Evolutionary conservation across 2,329 filamentous ascomycete genomes (phyloP).

Genomic region (Apiospora kogelbergensis): DNA sequence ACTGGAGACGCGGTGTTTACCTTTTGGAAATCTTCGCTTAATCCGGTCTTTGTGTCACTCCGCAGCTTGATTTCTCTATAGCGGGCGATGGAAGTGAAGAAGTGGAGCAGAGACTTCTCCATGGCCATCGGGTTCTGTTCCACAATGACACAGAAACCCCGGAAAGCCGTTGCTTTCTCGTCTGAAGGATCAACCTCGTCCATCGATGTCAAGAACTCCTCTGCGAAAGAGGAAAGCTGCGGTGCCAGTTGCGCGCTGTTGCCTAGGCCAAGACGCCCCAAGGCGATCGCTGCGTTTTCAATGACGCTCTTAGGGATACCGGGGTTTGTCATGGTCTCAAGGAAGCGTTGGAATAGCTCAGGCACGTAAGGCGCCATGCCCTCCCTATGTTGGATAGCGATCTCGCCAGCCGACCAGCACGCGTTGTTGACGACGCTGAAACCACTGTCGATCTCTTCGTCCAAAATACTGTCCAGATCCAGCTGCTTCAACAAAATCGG

Average conservation of each 20-base stretch:
- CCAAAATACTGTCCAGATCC: slow-evolving; percentile 72
- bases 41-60: slow-evolving; percentile 61
- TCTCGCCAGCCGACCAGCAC: slow-evolving; percentile 95
- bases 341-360: slow-evolving; percentile 72
- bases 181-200: slow-evolving; percentile 82
- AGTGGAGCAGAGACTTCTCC: slow-evolving; percentile 79
- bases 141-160: slow-evolving; percentile 84
- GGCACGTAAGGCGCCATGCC: slow-evolving; percentile 77
- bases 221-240: slow-evolving; percentile 76
- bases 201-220: slow-evolving; percentile 80
- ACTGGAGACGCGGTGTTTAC: slow-evolving; percentile 47
- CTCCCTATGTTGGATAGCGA: slow-evolving; percentile 75
- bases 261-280: slow-evolving; percentile 82
- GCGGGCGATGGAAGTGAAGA: slow-evolving; percentile 80
- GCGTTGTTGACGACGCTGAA: slow-evolving; percentile 98
- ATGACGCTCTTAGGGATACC: slow-evolving; percentile 83
- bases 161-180: slow-evolving; percentile 91
- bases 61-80: slow-evolving; percentile 66
- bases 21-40: slow-evolving; percentile 73
- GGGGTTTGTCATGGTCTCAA: slow-evolving; percentile 81
- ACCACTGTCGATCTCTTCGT: slow-evolving; percentile 78
- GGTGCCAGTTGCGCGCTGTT: slow-evolving; percentile 76
- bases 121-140: slow-evolving; percentile 87
- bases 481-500: slow-evolving; percentile 85
- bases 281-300: slow-evolving; percentile 91